These are phyloP conservation scores for Cicer judaicum DNA, from an alignment of 306 rosid species.

Conservation along the genomic window DNA sequence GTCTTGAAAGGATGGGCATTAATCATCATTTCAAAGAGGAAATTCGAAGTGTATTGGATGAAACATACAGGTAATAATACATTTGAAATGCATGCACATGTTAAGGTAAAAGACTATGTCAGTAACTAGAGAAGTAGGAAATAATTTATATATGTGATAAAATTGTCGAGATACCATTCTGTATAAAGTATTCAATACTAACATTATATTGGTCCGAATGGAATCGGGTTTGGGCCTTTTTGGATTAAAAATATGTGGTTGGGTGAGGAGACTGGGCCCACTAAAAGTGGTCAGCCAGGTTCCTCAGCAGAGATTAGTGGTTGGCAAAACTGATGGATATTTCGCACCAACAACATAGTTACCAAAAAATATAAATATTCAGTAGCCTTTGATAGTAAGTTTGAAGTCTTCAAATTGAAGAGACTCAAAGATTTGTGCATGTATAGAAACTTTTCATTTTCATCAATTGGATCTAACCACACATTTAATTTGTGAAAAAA, in stretches of 20 bases:
- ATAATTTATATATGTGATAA: not conserved
- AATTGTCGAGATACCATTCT: not conserved
- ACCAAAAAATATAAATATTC: too few relatives aligned
- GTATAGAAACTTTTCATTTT: not conserved
- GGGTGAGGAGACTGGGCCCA: too few relatives aligned
- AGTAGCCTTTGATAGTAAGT: not conserved
- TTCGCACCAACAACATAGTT: too few relatives aligned
- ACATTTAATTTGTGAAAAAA: constrained; percentile 32
- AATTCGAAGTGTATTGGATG: constrained; percentile 68
- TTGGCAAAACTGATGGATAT: too few relatives aligned
- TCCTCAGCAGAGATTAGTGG: too few relatives aligned
- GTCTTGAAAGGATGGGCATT: constrained; percentile 78
- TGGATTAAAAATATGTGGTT: too few relatives aligned
- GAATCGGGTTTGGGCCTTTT: too few relatives aligned
- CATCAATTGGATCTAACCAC: not conserved
- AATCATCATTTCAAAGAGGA: constrained; percentile 71
- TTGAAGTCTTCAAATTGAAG: not conserved
- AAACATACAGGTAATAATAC: constrained; percentile 67
- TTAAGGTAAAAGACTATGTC: constrained; percentile 18
- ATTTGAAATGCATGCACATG: constrained; percentile 34
- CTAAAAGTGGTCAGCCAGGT: too few relatives aligned
- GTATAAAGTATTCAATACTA: not conserved
- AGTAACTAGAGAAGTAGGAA: constrained; percentile 17
- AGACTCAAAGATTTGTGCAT: not conserved
- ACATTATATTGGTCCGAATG: too few relatives aligned